Conservation (phyloP, 345 rosid species). For the Dimocarpus longan region DNA sequence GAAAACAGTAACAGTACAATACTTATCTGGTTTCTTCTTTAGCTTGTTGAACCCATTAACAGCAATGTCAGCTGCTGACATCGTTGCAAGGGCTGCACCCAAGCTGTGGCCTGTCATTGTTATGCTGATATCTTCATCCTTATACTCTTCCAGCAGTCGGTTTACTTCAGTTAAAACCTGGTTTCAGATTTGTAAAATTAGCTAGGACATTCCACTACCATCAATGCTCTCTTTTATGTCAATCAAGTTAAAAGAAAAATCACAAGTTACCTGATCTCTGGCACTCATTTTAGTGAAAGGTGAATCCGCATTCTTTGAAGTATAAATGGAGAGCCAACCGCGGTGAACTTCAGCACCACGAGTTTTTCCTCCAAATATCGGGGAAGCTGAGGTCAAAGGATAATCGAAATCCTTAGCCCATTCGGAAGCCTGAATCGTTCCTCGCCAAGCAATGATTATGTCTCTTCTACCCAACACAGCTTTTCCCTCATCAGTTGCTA, state of each 20-base stretch:
- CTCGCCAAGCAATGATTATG: slow-evolving; percentile 53
- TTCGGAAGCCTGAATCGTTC: slow-evolving; percentile 45
- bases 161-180: slow-evolving; percentile 55
- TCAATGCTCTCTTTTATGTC: not conserved
- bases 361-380: slow-evolving; percentile 15
- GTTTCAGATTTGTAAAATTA: slow-evolving; percentile 11
- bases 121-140: slow-evolving; percentile 64
- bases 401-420: slow-evolving; percentile 48
- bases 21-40: slow-evolving; percentile 12
- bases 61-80: slow-evolving; percentile 58
- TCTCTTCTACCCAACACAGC: slow-evolving; percentile 54
- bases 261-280: slow-evolving; percentile 51
- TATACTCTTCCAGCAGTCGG: slow-evolving; percentile 45
- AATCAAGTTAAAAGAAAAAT: not conserved
- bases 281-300: slow-evolving; percentile 47
- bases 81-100: slow-evolving; percentile 55
- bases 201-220: not conserved
- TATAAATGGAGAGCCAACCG: slow-evolving; percentile 56
- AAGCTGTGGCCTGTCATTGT: slow-evolving; percentile 65
- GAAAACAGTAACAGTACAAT: slow-evolving; percentile 55
- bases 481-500: slow-evolving; percentile 52
- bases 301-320: slow-evolving; percentile 46
- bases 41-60: slow-evolving; percentile 31
- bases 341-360: slow-evolving; percentile 34
- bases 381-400: slow-evolving; percentile 33